Evolutionary conservation across 441 rosid genomes (phyloP), one percentile per base, ranked within the genome.

Genomic region (Isatis lusitanica): DNA sequence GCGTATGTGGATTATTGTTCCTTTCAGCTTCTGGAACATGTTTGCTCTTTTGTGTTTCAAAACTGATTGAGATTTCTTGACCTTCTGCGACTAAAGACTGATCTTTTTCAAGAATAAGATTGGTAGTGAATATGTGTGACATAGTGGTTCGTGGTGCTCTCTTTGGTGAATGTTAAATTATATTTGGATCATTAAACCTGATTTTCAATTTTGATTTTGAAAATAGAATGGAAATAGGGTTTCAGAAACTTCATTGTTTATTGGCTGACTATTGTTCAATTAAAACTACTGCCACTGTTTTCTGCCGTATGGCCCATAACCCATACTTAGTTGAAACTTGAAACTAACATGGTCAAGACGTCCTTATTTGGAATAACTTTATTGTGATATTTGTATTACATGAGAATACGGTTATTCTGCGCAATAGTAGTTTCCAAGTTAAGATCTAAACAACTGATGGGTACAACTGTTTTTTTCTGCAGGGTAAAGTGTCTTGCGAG

Each of bases 401-500:
- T 51, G 51, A 9, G 7, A 7, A 40, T 72, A 31, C 13, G 3
- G 10, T 50, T 38, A 18, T 47, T 39, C 13, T 16, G 0, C 40
- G 36, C 44, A 0, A 13, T 61, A 1, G 52, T 51, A 30, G 42
- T 58, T 42, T 48, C 42, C 39, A 21, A 8, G 28, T 33, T 15
- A 9, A 9, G 50, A 33, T 39, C 10, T 48, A n/a, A 58, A 39
- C 11, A n/a, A 61, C 24, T 46, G 71, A 67, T 51, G 36, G 38
- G 44, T 59, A 6, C 16, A 43, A 28, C 21, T 76, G 17, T 56
- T 30, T 39, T 52, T 13, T 18, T 30, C 33, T 26, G 56, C 80
- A 93, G 95, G 89, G 84, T 52, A 83, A 82, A 76, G 88, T 86
- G 62, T 84, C 86, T 0, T 89, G 97, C 44, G 92, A 90, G 77